Evolutionary conservation across 1,139 yeast species (phyloP).

Genomic region (Kodamaea arcana): DNA sequence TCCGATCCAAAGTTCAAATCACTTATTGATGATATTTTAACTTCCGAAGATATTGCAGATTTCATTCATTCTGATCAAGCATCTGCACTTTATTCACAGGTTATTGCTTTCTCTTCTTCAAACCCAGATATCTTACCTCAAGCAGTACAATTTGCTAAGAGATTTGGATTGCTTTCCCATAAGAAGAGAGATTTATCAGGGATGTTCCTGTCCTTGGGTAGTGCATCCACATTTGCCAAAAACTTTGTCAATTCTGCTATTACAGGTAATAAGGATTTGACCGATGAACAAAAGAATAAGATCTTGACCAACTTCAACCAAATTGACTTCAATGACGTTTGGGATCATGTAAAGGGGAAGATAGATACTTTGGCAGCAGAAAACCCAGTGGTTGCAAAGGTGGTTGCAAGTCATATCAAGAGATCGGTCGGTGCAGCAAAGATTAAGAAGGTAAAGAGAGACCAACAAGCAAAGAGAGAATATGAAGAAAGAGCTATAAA

Average conservation of each 20-base stretch:
- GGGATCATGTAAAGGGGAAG: slow-evolving; percentile 7
- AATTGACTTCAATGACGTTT: slow-evolving; percentile 17
- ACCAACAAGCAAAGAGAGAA: slow-evolving; percentile 2
- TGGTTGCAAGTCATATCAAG: slow-evolving; percentile 7
- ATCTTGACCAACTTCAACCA: slow-evolving; percentile 16
- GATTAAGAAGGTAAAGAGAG: slow-evolving; percentile 1
- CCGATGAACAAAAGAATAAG: slow-evolving; percentile 6
- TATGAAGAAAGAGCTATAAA: slow-evolving; percentile 5
- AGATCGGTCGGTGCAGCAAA: slow-evolving; percentile 5
- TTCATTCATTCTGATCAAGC: neutral
- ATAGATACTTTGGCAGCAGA: slow-evolving; percentile 7
- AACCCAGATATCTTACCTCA: slow-evolving; percentile 19
- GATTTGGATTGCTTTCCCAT: slow-evolving; percentile 12
- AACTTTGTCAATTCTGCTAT: slow-evolving; percentile 7
- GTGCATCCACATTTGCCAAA: slow-evolving; percentile 5
- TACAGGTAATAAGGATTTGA: slow-evolving; percentile 5
- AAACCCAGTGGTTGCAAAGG: slow-evolving; percentile 9
- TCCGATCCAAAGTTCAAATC: neutral
- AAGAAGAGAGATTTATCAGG: slow-evolving; percentile 7
- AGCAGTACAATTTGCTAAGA: slow-evolving; percentile 19
- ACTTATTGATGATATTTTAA: neutral
- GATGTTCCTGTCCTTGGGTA: slow-evolving; percentile 5
- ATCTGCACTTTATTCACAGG: slow-evolving; percentile 15
- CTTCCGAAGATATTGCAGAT: neutral
- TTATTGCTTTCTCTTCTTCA: slow-evolving; percentile 14